Evolutionary conservation across 2,329 filamentous ascomycete genomes (phyloP).

Genomic region (Pseudogymnoascus sp.): DNA sequence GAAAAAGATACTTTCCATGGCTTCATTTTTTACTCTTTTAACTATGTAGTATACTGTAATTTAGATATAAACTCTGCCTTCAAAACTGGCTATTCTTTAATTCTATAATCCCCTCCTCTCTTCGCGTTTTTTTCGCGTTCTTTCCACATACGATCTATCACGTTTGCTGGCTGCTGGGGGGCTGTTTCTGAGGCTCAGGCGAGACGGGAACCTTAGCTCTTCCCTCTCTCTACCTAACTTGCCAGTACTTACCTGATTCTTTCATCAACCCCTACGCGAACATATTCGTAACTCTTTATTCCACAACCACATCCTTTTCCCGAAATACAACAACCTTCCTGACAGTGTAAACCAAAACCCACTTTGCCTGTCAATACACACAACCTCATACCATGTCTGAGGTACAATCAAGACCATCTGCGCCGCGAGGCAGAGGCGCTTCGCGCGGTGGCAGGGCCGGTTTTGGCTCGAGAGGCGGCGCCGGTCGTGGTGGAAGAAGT

Average conservation of each 20-base stretch:
- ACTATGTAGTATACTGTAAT: background rate
- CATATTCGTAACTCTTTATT: constrained; percentile 4
- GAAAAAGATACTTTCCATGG: background rate
- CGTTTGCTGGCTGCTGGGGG: background rate
- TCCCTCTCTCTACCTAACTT: background rate
- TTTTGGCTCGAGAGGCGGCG: constrained; percentile 57
- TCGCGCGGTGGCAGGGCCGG: constrained; percentile 77
- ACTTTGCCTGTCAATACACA: constrained; percentile 12
- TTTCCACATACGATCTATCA: background rate
- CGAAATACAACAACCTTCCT: constrained; percentile 4
- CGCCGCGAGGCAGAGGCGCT: constrained; percentile 83
- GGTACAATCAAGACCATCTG: constrained; percentile 73
- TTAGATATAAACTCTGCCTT: background rate
- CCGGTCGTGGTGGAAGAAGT: constrained; percentile 51
- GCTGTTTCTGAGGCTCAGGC: constrained; percentile 1
- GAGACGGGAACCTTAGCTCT: constrained; percentile 2
- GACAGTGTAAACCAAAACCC: background rate
- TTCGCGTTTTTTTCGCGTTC: background rate
- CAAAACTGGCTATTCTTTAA: background rate
- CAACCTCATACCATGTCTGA: constrained; percentile 70
- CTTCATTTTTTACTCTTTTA: background rate
- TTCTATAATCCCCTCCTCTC: background rate
- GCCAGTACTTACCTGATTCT: constrained; percentile 5
- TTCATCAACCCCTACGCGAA: constrained; percentile 9
- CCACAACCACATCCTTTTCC: constrained; percentile 7